These are phyloP conservation scores for Pseudonitzschia multiseries DNA, from an alignment of 108 stramenopile species.

Conservation along the genomic window DNA sequence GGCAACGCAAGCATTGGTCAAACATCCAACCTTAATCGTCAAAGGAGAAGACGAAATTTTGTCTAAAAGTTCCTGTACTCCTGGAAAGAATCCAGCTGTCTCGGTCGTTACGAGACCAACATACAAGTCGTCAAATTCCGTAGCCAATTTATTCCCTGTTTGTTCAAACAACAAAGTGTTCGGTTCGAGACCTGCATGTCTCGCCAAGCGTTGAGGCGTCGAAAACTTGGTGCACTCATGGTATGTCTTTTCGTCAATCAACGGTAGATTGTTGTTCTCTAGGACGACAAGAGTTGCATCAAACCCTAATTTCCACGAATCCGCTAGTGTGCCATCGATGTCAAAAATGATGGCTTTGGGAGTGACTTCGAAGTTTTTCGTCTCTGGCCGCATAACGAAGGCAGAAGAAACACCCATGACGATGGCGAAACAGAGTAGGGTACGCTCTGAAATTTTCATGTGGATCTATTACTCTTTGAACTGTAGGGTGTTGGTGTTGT, in stretches of 20 bases:
- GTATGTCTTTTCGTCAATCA: slow-evolving; percentile 58
- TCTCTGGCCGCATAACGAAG: neutral
- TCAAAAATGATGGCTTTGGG: slow-evolving; percentile 71
- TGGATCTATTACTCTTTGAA: neutral
- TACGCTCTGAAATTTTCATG: neutral
- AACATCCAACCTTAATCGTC: slow-evolving; percentile 55
- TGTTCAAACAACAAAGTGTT: slow-evolving; percentile 35
- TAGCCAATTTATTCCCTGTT: slow-evolving; percentile 54
- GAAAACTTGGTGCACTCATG: slow-evolving; percentile 69
- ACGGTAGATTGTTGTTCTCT: slow-evolving; percentile 55
- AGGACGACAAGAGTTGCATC: slow-evolving; percentile 76
- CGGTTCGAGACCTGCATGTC: slow-evolving; percentile 69
- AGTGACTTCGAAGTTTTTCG: neutral
- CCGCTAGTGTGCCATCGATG: slow-evolving; percentile 84
- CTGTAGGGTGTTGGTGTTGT: too few species aligned
- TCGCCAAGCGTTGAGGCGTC: slow-evolving; percentile 80
- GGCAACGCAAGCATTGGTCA: slow-evolving; percentile 84
- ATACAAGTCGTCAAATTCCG: slow-evolving; percentile 79
- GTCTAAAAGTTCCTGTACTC: slow-evolving; percentile 55
- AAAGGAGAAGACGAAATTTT: slow-evolving; percentile 9
- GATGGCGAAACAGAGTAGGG: neutral
- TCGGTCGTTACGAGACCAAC: slow-evolving; percentile 62
- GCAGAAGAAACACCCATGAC: neutral
- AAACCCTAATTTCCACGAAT: slow-evolving; percentile 82
- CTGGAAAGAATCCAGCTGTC: slow-evolving; percentile 77